phyloP scores from a whole-genome alignment of 108 stramenopile genomes.

The Schizochytrium sp. region DNA sequence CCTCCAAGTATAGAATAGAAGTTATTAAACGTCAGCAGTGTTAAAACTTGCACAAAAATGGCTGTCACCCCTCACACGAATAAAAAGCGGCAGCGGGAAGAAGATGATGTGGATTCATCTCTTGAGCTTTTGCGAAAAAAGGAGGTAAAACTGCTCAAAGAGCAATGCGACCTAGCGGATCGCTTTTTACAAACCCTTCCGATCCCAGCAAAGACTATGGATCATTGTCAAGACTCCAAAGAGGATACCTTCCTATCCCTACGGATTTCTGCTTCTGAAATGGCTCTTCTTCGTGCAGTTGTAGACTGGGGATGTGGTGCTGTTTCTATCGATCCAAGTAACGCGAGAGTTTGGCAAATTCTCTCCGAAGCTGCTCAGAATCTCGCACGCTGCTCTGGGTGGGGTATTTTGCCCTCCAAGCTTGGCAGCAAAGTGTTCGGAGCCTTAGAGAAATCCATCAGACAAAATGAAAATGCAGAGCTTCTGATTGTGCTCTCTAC shows the following conservation, averaged over 20 bases:
- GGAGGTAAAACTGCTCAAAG: background rate
- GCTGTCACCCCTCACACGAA: background rate
- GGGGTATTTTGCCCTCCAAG: slow-evolving; percentile 49
- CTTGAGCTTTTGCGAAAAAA: background rate
- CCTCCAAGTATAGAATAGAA: too few species aligned
- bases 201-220: background rate
- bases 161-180: background rate
- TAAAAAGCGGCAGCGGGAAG: slow-evolving; percentile 1
- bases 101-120: background rate
- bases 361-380: background rate
- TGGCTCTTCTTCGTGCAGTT: slow-evolving; percentile 9
- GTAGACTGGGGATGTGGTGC: slow-evolving; percentile 50
- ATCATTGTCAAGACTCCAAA: background rate
- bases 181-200: background rate
- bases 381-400: slow-evolving; percentile 7
- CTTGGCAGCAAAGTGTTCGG: background rate
- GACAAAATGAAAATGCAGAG: background rate
- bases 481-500: background rate
- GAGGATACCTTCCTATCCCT: background rate
- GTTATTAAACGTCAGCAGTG: too few species aligned
- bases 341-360: background rate
- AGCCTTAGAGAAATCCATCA: background rate
- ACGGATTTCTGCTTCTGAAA: background rate
- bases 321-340: background rate
- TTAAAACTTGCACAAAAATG: too few species aligned